A percentile compares a stretch with the other conserved stretches of the same genome.
Conservation (phyloP, 2,329 filamentous ascomycete genomes). For the Alternaria alternata region DNA sequence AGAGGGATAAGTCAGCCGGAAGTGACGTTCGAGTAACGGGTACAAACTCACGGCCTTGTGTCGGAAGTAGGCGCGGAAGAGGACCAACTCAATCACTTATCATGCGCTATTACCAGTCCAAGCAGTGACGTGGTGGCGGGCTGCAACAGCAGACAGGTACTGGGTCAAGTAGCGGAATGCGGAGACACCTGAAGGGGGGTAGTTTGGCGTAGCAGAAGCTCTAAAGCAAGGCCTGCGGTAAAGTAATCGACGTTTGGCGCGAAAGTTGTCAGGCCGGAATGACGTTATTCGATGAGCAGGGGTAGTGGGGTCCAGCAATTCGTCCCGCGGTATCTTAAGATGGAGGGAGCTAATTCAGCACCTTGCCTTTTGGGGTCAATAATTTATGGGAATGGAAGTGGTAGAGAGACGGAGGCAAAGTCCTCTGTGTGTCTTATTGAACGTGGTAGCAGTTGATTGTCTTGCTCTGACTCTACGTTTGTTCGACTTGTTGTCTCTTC, state of each 20-base stretch:
- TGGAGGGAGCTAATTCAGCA: conserved; percentile 5
- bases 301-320: conserved; percentile 26
- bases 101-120: conserved; percentile 34
- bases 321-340: conserved; percentile 13
- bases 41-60: conserved; percentile 25
- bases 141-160: conserved; percentile 21
- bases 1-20: conserved; percentile 8
- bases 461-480: conserved; percentile 34
- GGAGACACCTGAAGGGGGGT: conserved; percentile 1
- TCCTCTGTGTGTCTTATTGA: conserved; percentile 21
- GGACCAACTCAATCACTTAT: conserved; percentile 25
- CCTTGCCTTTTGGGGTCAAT: background rate
- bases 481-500: conserved; percentile 20
- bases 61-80: conserved; percentile 24
- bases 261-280: conserved; percentile 27
- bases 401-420: background rate
- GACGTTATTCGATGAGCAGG: conserved; percentile 40
- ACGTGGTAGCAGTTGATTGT: conserved; percentile 16
- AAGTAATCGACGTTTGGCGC: conserved; percentile 9
- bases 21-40: background rate
- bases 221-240: conserved; percentile 24
- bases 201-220: conserved; percentile 2
- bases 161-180: conserved; percentile 2
- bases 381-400: background rate
- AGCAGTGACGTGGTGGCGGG: conserved; percentile 26